phyloP scores from a whole-genome alignment of 129 eudicot genomes.

The Oenanthe sinensis region DNA sequence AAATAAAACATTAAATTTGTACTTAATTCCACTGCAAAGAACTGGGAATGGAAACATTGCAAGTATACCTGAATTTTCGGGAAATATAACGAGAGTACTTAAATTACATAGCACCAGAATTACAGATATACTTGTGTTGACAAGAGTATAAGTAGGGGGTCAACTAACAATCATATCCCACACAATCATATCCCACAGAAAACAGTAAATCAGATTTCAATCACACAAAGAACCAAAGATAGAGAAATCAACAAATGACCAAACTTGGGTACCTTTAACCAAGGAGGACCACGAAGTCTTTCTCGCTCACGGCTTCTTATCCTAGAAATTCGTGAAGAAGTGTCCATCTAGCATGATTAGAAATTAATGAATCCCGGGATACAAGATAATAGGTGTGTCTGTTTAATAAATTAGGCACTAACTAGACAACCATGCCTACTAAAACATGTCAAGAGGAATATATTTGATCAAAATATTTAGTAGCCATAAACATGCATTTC shows the following conservation, averaged over 20 bases:
- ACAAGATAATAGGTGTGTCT: slow-evolving; percentile 5
- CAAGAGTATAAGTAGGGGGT: background rate
- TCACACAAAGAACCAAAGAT: background rate
- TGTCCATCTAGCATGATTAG: slow-evolving; percentile 90
- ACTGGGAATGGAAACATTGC: background rate
- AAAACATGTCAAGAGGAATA: background rate
- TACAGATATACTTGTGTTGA: background rate
- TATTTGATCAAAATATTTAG: too few species aligned
- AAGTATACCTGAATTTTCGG: background rate
- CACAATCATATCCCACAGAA: background rate
- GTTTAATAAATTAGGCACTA: background rate
- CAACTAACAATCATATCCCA: background rate
- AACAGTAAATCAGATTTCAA: background rate
- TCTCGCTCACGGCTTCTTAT: slow-evolving; percentile 96
- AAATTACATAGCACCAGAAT: background rate
- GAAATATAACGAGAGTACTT: background rate
- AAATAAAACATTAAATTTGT: background rate
- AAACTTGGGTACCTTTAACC: slow-evolving; percentile 70
- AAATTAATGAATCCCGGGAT: slow-evolving; percentile 19
- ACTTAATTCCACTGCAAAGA: background rate
- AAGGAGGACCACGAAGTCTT: slow-evolving; percentile 95
- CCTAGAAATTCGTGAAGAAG: slow-evolving; percentile 88
- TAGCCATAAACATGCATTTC: background rate
- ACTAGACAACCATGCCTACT: background rate
- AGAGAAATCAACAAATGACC: background rate